Evolutionary conservation across 441 rosid species (phyloP), one percentile per base, ranked within the genome.

Genomic region (Francoa sonchifolia): DNA sequence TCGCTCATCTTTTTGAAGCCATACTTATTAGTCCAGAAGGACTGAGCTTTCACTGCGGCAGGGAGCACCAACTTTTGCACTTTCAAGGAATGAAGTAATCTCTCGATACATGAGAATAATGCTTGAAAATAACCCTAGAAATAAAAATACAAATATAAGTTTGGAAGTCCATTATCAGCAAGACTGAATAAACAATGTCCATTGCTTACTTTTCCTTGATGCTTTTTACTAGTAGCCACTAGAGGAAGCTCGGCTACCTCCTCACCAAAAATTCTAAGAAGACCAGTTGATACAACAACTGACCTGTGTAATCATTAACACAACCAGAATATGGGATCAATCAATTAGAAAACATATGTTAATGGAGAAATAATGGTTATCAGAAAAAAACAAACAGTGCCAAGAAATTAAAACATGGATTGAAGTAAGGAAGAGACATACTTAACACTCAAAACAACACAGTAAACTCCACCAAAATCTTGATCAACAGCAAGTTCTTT

Each of bases 241-340:
- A 92, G 66, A 49, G 99, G 99, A 44, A 92, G 96, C 67, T 92
- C 99, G n/a, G 97, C 97, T 60, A 83, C 86, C 60, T 87, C 80
- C 65, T 51, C 71, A 31, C 92, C 95, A 52, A 92, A 79, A 39
- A 83, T 66, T 65, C 99, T 77, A 48, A 92, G 82, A 65, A 87
- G 77, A 26, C 89, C 95, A 59, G 96, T 96, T 45, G 96, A 87
- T 26, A 83, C 92, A 59, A 83, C 90, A 48, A 74, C 68, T 30
- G 77, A 64, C 61, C 96, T 92, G 71, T n/a, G 40, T 30, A 60
- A 17, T 10, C 16, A 26, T 50, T 39, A 17, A 50, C 39, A 41
- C 37, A 18, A 39, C 42, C 21, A 42, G 6, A 9, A 5, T 8
- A 10, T 8, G 17, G 6, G 26, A 33, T 3, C 13, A 22, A 21